phyloP scores from a whole-genome alignment of 1,284 basidiomycete genomes.

The Ustilago vetiveriae region DNA sequence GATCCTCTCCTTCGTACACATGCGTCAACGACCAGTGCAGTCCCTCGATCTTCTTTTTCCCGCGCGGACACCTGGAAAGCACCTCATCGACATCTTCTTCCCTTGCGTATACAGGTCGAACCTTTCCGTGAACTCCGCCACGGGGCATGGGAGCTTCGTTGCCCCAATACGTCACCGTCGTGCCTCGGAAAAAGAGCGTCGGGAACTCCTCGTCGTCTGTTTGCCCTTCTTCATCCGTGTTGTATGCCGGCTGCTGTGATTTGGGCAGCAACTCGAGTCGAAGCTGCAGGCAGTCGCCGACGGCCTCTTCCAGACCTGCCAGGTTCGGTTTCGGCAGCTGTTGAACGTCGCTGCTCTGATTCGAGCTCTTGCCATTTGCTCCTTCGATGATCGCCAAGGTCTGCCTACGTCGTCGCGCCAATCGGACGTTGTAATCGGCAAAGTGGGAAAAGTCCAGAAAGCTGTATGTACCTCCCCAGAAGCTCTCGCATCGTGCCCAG shows the following conservation, averaged over 20 bases:
- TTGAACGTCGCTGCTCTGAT: not conserved
- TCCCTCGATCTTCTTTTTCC: constrained; percentile 32
- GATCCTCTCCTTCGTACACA: constrained; percentile 52
- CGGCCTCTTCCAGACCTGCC: constrained; percentile 42
- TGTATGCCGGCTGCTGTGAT: constrained; percentile 28
- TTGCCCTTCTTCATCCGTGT: constrained; percentile 25
- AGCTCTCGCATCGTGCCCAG: constrained; percentile 54
- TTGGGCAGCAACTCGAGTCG: constrained; percentile 48
- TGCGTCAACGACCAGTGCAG: constrained; percentile 53
- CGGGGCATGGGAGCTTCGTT: constrained; percentile 42
- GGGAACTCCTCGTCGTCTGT: constrained; percentile 37
- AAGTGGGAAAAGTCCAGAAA: constrained; percentile 52
- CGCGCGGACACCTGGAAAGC: constrained; percentile 14
- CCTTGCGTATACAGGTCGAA: constrained; percentile 41
- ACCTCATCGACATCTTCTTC: constrained; percentile 31
- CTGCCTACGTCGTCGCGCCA: constrained; percentile 26
- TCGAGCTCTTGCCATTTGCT: constrained; percentile 4
- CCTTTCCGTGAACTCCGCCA: constrained; percentile 38
- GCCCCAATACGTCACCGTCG: constrained; percentile 47
- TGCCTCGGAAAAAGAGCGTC: constrained; percentile 48
- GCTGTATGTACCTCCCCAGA: constrained; percentile 47
- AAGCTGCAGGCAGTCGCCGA: constrained; percentile 52
- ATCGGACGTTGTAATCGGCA: constrained; percentile 38
- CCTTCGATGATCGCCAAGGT: not conserved
- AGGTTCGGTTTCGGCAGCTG: constrained; percentile 22